Evolutionary conservation across 371 early-diverging fungal species (phyloP), one percentile per base, ranked within the genome.

Genomic region (Apophysomyces variabilis): DNA sequence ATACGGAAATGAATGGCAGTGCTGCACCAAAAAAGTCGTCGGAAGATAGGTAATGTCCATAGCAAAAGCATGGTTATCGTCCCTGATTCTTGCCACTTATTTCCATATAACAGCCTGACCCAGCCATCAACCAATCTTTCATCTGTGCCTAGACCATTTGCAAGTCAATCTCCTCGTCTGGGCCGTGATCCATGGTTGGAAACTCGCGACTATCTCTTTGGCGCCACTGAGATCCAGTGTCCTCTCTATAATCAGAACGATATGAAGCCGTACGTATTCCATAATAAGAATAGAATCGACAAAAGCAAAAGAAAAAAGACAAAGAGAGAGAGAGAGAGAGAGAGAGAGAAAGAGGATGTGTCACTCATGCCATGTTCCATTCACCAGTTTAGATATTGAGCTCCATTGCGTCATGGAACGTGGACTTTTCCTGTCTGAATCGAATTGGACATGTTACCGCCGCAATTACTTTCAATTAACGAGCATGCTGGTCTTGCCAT

Each of bases 381-480:
- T 41, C 26, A 36, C 16, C 58, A 64, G 65, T 45, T 45, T 56
- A 47, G 66, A 72, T 18, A 89, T 79, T 60, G 67, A 67, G 38
- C 72, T 85, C 37, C 66, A 77, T 37, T 79, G 83, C 64, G 80
- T 82, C 58, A 74, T 90, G 54, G 92, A 90, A 61, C 82, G 87
- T 35, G 92, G 92, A 1, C 90, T 89, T 73, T 89, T 89, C 70
- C 65, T 88, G 61, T 85, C 87, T 7, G 82, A 87, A n/a, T 80
- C 79, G 47, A 80, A 85, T 62, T 95, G 94, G 95, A 93, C 94
- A 3, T 95, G 96, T 69, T 95, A 95, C 74, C 89, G 96, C 35
- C 87, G 96, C 67, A 95, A 95, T 73, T 95, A 95, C 71, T 93
- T 95, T 70, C 93, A 94, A 66, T 76, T 95, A 21, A 89, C 90